A percentile compares a stretch with the other conserved stretches of the same genome.
Evolutionary conservation across 768 basidiomycete species (phyloP).

Genomic region (Chlorophyllum brunneum): DNA sequence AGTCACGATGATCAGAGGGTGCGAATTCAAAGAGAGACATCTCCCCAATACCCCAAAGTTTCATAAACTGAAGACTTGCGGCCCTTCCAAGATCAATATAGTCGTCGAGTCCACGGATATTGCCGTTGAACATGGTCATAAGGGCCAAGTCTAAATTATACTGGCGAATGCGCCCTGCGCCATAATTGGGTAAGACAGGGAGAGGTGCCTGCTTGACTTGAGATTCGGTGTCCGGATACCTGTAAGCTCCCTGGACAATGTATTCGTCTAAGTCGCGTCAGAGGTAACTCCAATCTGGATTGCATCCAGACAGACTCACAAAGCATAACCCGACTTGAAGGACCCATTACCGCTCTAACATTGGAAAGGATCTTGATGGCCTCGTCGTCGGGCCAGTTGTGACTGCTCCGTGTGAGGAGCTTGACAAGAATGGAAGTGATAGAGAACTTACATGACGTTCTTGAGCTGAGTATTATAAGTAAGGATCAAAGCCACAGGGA

Average conservation of each 20-base stretch:
- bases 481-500: neutral
- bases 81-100: conserved; percentile 31
- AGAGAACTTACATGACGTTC: conserved; percentile 28
- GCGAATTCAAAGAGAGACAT: conserved; percentile 25
- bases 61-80: conserved; percentile 26
- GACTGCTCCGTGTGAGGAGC: conserved; percentile 17
- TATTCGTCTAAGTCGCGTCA: conserved; percentile 27
- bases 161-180: conserved; percentile 32
- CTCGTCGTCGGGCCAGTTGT: conserved; percentile 36
- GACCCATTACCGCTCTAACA: conserved; percentile 31
- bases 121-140: conserved; percentile 36
- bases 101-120: conserved; percentile 38
- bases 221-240: neutral
- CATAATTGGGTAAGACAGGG: conserved; percentile 46
- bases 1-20: too few relatives aligned
- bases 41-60: conserved; percentile 28
- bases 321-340: conserved; percentile 31
- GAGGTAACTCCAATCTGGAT: neutral
- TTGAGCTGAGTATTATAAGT: conserved; percentile 25
- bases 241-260: conserved; percentile 26
- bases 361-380: conserved; percentile 30
- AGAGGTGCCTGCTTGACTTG: conserved; percentile 28
- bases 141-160: conserved; percentile 45
- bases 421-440: neutral
- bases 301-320: conserved; percentile 21